Base-by-base conservation (phyloP, 495 filamentous ascomycete species). In the Neurospora sp. region DNA sequence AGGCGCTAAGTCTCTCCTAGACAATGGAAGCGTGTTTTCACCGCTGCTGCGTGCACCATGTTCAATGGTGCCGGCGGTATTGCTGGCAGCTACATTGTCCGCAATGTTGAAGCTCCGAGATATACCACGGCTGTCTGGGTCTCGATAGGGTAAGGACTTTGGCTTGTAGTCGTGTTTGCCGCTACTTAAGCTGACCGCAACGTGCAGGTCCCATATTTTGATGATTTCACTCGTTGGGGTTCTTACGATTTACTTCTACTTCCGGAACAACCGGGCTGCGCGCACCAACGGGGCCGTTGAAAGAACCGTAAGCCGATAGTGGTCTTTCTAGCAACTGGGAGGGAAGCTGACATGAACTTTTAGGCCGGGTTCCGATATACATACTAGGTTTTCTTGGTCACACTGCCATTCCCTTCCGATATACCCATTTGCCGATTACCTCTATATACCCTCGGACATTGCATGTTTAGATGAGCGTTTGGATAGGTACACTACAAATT, bases 11-110 rank as follows among this genome's bases (percentile, higher is more conserved):
- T 38, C 0, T 5, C 5, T 11, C 11, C 16, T 31, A 83, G 87
- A 2, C 91, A 93, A 76, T 94, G 92, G 92, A 94, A 93, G 79
- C 84, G 92, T 27, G 91, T 88, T 0, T 91, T 90, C 61, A 91
- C 88, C 6, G 89, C 90, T 1, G 92, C 91, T 0, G 86, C 87
- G 2, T 86, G 91, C 7, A 89, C 90, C 16, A 89, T 90, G 61
- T 89, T 88, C 75, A 93, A 93, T 78, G 92, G 92, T 0, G 85
- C 91, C 4, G 92, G 92, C 18, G 91, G 91, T 3, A 91, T 94
- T 71, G 91, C 91, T 1, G 92, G 92, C 3, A 91, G 89, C 76
- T 94, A 88, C 78, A 93, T 94, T 71, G 90, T 94, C 1, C 81
- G 89, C 11, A 85, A 87, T 70, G 78, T 84, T 9, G 91, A 94